These are phyloP conservation scores for Populus hybrid DNA, from an alignment of 441 rosid genomes.

Conservation along the genomic window DNA sequence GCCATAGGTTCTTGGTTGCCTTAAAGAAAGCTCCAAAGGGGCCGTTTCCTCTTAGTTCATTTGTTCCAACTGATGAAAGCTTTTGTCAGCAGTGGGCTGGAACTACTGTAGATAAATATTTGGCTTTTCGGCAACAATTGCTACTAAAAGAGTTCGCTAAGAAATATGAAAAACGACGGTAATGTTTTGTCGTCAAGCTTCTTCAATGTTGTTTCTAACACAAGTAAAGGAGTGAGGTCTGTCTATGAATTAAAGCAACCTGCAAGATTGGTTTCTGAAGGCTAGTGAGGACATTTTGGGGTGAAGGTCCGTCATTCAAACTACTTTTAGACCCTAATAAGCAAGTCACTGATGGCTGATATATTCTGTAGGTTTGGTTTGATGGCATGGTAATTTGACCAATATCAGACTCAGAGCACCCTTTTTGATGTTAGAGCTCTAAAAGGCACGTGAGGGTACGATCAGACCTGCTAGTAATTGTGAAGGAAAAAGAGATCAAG, in stretches of 20 bases:
- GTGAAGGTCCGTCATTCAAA: slow-evolving; percentile 9
- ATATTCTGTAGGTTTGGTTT: background rate
- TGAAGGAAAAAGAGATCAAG: background rate
- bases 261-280: slow-evolving; percentile 1
- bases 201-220: background rate
- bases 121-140: slow-evolving; percentile 73
- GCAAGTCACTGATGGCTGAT: background rate
- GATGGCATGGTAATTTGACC: background rate
- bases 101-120: slow-evolving; percentile 76
- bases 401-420: background rate
- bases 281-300: slow-evolving; percentile 8
- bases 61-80: slow-evolving; percentile 83
- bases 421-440: background rate
- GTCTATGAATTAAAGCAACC: slow-evolving; percentile 12
- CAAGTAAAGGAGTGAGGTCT: slow-evolving; percentile 5
- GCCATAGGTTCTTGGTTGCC: slow-evolving; percentile 79
- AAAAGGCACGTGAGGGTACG: slow-evolving; percentile 12
- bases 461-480: slow-evolving; percentile 12
- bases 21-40: slow-evolving; percentile 89
- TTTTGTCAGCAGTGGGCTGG: slow-evolving; percentile 93
- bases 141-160: slow-evolving; percentile 64
- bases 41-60: slow-evolving; percentile 87
- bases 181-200: slow-evolving; percentile 11
- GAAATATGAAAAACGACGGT: slow-evolving; percentile 56
- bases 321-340: background rate